A percentile compares a stretch with the other conserved stretches of the same genome.
These are phyloP conservation scores for Simplicillium sp. DNA, from an alignment of 2,329 filamentous ascomycete genomes.

Conservation along the genomic window DNA sequence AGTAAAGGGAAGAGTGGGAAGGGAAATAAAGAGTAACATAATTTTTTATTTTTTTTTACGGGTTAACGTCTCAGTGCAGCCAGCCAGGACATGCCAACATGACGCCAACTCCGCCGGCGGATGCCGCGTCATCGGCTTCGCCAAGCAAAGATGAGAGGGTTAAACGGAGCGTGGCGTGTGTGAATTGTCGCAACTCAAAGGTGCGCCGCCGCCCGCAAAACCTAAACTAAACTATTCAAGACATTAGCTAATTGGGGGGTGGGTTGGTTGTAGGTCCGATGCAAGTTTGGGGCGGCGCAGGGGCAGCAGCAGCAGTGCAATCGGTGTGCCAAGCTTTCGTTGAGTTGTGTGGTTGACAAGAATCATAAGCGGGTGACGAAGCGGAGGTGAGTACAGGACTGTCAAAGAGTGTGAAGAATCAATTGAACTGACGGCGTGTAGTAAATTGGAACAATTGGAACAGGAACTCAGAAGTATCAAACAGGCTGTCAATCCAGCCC, in stretches of 20 bases:
- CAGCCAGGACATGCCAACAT: conserved; percentile 8
- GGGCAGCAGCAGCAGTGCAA: conserved; percentile 33
- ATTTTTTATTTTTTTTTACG: no score
- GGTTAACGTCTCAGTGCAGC: no score
- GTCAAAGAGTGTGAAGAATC: no score
- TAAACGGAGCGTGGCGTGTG: conserved; percentile 26
- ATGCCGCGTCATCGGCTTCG: conserved; percentile 14
- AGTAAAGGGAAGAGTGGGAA: no score
- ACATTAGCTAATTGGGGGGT: no score
- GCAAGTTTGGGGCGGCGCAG: conserved; percentile 26
- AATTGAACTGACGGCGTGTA: conserved; percentile 15
- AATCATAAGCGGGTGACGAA: conserved; percentile 35
- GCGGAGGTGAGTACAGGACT: conserved; percentile 24
- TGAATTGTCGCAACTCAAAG: conserved; percentile 30
- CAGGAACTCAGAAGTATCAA: conserved; percentile 46
- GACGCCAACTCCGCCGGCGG: conserved; percentile 19
- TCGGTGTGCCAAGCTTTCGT: conserved; percentile 32
- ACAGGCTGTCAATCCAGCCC: conserved; percentile 31
- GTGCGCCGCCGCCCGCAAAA: no score
- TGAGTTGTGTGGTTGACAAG: conserved; percentile 35
- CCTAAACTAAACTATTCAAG: no score
- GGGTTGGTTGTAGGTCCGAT: conserved; percentile 37
- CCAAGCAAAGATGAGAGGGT: conserved; percentile 17
- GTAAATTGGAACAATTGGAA: conserved; percentile 45
- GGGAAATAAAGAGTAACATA: no score